Percentiles rank a stretch among this genome's conserved stretches.
phyloP scores from a whole-genome alignment of 805 yeast species.

The Myxozyma geophila region DNA sequence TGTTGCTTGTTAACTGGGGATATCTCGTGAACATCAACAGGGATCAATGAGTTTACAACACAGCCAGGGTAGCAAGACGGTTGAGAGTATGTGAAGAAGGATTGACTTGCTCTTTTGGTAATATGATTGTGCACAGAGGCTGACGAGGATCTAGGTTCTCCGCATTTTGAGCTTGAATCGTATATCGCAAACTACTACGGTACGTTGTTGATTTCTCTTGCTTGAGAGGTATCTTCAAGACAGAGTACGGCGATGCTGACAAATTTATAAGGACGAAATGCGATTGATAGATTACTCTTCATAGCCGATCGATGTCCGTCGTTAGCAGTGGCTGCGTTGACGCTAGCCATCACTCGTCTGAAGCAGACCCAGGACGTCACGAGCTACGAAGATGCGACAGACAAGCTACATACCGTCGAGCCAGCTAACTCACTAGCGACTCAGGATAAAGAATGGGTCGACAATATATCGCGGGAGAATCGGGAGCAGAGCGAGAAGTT shows the following conservation, averaged over 20 bases:
- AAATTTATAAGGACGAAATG: constrained; percentile 23
- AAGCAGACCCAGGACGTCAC: constrained; percentile 20
- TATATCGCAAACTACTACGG: constrained; percentile 31
- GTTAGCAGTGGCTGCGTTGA: constrained; percentile 21
- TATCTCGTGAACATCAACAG: too few relatives aligned
- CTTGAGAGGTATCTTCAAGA: not conserved
- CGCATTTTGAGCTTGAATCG: constrained; percentile 32
- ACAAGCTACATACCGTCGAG: constrained; percentile 3
- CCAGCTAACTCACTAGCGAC: constrained; percentile 15
- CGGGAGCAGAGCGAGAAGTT: constrained; percentile 24
- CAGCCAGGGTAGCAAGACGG: not conserved
- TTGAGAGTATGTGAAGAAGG: not conserved
- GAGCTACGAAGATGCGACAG: constrained; percentile 29
- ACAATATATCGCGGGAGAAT: not conserved
- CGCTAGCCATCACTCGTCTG: constrained; percentile 23
- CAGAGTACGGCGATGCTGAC: not conserved
- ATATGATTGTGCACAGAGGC: not conserved
- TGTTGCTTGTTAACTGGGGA: not conserved
- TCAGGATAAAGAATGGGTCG: constrained; percentile 26
- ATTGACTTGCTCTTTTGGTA: not conserved
- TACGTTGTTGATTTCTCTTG: constrained; percentile 2
- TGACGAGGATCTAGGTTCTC: constrained; percentile 9
- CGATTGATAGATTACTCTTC: constrained; percentile 29
- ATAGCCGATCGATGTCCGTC: constrained; percentile 32
- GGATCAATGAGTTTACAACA: not conserved